Evolutionary conservation across 2,329 filamentous ascomycete species (phyloP).

Genomic region (Aspergillus unguis): DNA sequence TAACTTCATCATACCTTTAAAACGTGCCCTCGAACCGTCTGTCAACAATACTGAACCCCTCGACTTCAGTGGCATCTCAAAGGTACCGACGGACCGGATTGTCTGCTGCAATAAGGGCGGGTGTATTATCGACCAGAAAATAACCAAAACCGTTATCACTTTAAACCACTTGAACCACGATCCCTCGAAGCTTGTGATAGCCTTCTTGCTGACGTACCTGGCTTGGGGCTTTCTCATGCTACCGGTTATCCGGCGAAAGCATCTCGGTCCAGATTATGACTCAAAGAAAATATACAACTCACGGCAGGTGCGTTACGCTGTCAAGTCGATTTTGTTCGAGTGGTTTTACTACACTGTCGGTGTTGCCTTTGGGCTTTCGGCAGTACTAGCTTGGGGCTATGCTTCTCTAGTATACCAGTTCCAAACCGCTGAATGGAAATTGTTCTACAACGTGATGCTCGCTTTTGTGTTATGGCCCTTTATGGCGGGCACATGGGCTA

Average conservation of each 20-base stretch:
- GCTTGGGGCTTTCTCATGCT: background rate
- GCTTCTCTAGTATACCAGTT: background rate
- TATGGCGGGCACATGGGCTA: too few relatives aligned
- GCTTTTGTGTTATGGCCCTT: too few relatives aligned
- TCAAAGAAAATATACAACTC: background rate
- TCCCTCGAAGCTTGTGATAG: background rate
- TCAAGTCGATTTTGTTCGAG: background rate
- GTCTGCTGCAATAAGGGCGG: background rate
- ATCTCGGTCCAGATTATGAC: background rate
- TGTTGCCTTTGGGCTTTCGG: background rate
- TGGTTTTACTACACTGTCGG: background rate
- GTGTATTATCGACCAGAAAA: background rate
- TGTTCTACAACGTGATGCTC: background rate
- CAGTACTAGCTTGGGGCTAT: background rate
- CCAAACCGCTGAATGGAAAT: background rate
- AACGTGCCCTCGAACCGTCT: slow-evolving; percentile 13
- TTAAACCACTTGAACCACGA: background rate
- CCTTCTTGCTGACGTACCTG: background rate
- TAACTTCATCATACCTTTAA: slow-evolving; percentile 38
- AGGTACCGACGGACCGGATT: background rate
- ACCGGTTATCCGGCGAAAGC: background rate
- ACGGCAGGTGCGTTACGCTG: background rate
- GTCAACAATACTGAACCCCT: background rate
- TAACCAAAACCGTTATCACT: background rate
- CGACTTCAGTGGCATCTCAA: background rate